These are phyloP conservation scores for Pythium phragmitis DNA, from an alignment of 352 stramenopile species.

Conservation along the genomic window DNA sequence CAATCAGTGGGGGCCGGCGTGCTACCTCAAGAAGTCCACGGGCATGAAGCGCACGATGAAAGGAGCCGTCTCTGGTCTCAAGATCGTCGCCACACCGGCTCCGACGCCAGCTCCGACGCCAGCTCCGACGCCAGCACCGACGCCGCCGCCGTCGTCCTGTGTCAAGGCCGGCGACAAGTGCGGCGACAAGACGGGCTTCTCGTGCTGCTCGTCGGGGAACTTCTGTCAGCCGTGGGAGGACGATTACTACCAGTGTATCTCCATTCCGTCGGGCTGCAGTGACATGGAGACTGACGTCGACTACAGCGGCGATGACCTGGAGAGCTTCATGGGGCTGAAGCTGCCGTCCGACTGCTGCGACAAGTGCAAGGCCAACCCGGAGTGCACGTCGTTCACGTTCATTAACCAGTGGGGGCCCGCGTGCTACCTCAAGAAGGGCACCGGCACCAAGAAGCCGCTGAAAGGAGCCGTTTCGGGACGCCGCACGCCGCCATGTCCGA, in stretches of 20 bases:
- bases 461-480: conserved; percentile 24
- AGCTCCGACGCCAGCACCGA: conserved; percentile 12
- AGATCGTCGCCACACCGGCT: conserved; percentile 30
- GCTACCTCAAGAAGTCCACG: conserved; percentile 47
- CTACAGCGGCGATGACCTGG: conserved; percentile 28
- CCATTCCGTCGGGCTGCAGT: conserved; percentile 33
- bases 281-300: conserved; percentile 47
- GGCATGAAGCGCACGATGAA: conserved; percentile 24
- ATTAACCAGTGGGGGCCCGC: conserved; percentile 48
- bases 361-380: conserved; percentile 32
- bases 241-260: conserved; percentile 57
- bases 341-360: conserved; percentile 45
- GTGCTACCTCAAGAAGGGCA: conserved; percentile 51
- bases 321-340: conserved; percentile 34
- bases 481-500: conserved; percentile 31
- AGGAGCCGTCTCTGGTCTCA: conserved; percentile 24
- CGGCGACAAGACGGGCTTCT: conserved; percentile 35
- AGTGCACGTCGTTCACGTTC: conserved; percentile 56
- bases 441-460: conserved; percentile 21
- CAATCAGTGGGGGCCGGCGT: conserved; percentile 48
- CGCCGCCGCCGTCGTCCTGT: conserved; percentile 8
- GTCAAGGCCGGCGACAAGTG: conserved; percentile 27
- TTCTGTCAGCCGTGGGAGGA: conserved; percentile 60
- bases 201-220: conserved; percentile 32
- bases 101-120: conserved; percentile 41